Evolutionary conservation across 106 monocot species (phyloP), one percentile per base, ranked within the genome.

Genomic region (Ottelia alismoides): DNA sequence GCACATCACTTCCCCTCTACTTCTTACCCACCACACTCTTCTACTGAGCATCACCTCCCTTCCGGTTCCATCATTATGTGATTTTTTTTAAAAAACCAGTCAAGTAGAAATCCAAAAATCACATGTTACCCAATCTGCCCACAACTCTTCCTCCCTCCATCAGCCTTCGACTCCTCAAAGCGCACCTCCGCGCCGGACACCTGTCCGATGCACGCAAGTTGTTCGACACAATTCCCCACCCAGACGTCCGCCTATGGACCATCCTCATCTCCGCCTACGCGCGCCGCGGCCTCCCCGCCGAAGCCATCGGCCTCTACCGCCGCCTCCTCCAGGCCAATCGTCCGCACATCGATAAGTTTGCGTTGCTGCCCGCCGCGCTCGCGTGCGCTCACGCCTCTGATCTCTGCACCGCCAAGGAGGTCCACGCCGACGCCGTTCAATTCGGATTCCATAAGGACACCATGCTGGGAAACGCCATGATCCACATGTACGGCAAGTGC

Each of bases 401-500:
- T 51, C 63, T 73, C 2, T 18, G 28, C 18, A 65, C 56, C 24
- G 82, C 87, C 46, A 82, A 51, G 64, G 60, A 61, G 23, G 28
- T 88, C 12, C 78, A 88, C 31, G 25, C 66, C 11, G 78, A 82
- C 26, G 87, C 63, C 2, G 27, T 73, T 6, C 31, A 64, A 32
- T 51, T 76, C 21, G 75, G 75, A 14, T 26, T 88, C 22, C 27
- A 31, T 1, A 52, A 44, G 1, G 76, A 82, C 52, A 51, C 74
- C 30, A 20, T 52, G 0, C 51, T 88, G 19, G 72, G 76, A 20
- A 88, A 88, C 62, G 66, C 63, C 11, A 24, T 82, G 58, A 57
- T 88, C 19, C 68, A 82, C 49, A 79, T 79, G 78, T 88, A 73
- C 31, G 75, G 78, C 1, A 88, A 78, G 58, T 82, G 87, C 32